phyloP scores from a whole-genome alignment of 2,329 filamentous ascomycete genomes.

The Stagonosporopsis tanaceti region DNA sequence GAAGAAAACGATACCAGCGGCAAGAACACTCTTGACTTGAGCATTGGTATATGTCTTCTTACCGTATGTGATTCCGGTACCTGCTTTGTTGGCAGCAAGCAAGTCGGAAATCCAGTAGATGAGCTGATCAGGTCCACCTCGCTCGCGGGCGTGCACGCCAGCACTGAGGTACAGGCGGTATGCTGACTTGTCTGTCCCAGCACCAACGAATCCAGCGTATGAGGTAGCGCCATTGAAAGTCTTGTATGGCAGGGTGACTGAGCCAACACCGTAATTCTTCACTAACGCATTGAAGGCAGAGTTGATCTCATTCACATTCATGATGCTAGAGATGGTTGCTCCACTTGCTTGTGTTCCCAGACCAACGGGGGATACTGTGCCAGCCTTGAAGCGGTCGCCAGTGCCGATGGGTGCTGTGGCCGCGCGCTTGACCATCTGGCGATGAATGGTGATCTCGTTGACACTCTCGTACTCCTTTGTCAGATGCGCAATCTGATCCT shows the following conservation, averaged over 20 bases:
- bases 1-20: slow-evolving; percentile 63
- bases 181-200: slow-evolving; percentile 51
- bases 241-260: slow-evolving; percentile 55
- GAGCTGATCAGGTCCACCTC: slow-evolving; percentile 64
- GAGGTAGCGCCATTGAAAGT: slow-evolving; percentile 55
- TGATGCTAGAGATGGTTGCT: slow-evolving; percentile 53
- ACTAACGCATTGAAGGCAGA: slow-evolving; percentile 56
- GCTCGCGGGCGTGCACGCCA: slow-evolving; percentile 66
- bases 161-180: slow-evolving; percentile 62
- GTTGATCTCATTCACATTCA: slow-evolving; percentile 57
- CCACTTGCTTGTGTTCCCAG: slow-evolving; percentile 51
- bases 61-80: slow-evolving; percentile 62
- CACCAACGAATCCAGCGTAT: slow-evolving; percentile 56
- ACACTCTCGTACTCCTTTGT: slow-evolving; percentile 35
- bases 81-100: slow-evolving; percentile 60
- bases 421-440: slow-evolving; percentile 37
- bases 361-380: slow-evolving; percentile 53
- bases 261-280: slow-evolving; percentile 51
- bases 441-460: slow-evolving; percentile 34
- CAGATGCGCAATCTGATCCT: slow-evolving; percentile 44
- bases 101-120: slow-evolving; percentile 67
- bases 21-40: slow-evolving; percentile 61
- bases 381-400: slow-evolving; percentile 54
- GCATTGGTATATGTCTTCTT: slow-evolving; percentile 60
- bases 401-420: slow-evolving; percentile 45